A percentile compares a stretch with the other conserved stretches of the same genome.
phyloP scores from a whole-genome alignment of 2,329 filamentous ascomycete species.

The Xylariaceae sp. region DNA sequence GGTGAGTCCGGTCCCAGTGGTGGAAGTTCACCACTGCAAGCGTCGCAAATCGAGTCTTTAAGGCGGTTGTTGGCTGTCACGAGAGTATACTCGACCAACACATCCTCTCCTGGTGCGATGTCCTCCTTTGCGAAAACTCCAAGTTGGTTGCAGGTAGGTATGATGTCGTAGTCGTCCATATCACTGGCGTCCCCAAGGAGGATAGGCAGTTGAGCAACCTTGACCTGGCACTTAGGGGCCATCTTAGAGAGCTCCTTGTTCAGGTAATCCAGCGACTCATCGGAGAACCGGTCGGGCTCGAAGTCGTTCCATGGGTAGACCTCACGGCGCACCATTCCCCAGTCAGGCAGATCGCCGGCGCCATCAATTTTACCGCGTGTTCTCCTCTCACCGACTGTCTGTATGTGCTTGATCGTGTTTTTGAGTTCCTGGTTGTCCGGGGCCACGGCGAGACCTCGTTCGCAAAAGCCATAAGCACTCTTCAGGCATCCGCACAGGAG shows the following conservation, averaged over 20 bases:
- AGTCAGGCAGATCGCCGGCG: slow-evolving; percentile 58
- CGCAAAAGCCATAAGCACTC: slow-evolving; percentile 61
- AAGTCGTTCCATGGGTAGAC: slow-evolving; percentile 65
- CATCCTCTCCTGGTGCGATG: slow-evolving; percentile 67
- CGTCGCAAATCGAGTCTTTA: slow-evolving; percentile 83
- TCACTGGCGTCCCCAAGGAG: slow-evolving; percentile 54
- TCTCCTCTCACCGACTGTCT: slow-evolving; percentile 46
- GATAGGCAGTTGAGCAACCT: slow-evolving; percentile 68
- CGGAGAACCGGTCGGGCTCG: slow-evolving; percentile 65
- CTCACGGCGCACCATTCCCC: slow-evolving; percentile 63
- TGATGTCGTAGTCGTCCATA: slow-evolving; percentile 45
- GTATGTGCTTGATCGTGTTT: slow-evolving; percentile 49
- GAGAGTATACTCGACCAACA: slow-evolving; percentile 78
- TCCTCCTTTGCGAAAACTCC: slow-evolving; percentile 85
- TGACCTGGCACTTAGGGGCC: slow-evolving; percentile 77
- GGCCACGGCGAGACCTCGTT: slow-evolving; percentile 52
- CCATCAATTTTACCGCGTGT: slow-evolving; percentile 44
- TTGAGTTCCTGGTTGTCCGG: slow-evolving; percentile 53
- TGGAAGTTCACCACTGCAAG: slow-evolving; percentile 72
- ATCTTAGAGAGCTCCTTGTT: slow-evolving; percentile 64
- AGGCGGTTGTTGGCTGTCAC: slow-evolving; percentile 85
- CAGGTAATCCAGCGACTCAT: slow-evolving; percentile 63
- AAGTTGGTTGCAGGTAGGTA: slow-evolving; percentile 66
- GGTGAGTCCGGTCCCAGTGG: slow-evolving; percentile 45
- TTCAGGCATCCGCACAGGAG: slow-evolving; percentile 63